Evolutionary conservation across 345 rosid species (phyloP).

Genomic region (Fremontodendron californicum): DNA sequence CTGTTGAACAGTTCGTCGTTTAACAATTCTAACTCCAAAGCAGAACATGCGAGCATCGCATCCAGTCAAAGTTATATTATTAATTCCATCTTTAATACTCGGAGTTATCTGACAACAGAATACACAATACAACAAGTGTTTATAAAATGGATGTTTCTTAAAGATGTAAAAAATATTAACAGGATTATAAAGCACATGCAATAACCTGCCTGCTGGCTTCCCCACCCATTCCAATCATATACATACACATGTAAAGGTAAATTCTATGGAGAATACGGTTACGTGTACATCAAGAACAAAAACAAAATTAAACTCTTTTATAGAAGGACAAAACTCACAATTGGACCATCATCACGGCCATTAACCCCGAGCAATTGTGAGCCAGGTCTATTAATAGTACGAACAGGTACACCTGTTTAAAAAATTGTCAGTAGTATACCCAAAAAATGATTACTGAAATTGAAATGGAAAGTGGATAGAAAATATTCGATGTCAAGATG

Average conservation of each 20-base stretch:
- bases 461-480: not conserved
- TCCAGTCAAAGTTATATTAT: slow-evolving; percentile 72
- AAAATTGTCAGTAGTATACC: not conserved
- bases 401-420: slow-evolving; percentile 68
- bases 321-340: slow-evolving; percentile 18
- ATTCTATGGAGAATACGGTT: not conserved
- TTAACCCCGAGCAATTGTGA: slow-evolving; percentile 80
- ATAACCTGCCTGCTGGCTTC: not conserved
- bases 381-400: slow-evolving; percentile 84
- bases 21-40: slow-evolving; percentile 82
- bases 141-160: not conserved
- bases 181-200: not conserved
- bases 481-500: not conserved
- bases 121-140: not conserved
- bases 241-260: not conserved
- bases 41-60: slow-evolving; percentile 86
- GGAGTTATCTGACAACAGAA: slow-evolving; percentile 60
- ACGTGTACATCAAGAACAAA: not conserved
- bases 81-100: slow-evolving; percentile 67
- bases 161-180: not conserved
- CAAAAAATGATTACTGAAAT: not conserved
- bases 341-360: slow-evolving; percentile 98
- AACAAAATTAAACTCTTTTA: not conserved
- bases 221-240: not conserved
- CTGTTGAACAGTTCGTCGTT: slow-evolving; percentile 74